Conservation (phyloP, 164 flowering plant genomes). For the Buxus sempervirens region DNA sequence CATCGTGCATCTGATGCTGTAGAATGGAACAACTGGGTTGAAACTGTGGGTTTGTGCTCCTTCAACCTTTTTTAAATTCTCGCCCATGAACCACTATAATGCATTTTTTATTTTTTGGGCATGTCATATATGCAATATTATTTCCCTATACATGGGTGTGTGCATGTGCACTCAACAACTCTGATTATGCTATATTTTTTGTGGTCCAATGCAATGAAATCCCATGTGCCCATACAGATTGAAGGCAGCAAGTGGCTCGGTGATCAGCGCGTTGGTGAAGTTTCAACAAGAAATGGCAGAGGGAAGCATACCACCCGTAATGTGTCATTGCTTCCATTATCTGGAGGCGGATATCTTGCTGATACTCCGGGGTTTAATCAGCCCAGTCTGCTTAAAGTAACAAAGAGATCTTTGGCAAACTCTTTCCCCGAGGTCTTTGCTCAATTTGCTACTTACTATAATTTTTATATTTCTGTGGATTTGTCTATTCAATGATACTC, state of each 20-base stretch:
- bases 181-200: no score
- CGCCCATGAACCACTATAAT: neutral
- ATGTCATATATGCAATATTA: no score
- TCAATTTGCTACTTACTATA: neutral
- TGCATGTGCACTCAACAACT: no score
- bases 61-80: neutral
- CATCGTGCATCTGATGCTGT: slow-evolving; percentile 18
- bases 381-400: slow-evolving; percentile 88
- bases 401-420: slow-evolving; percentile 69
- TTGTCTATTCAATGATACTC: neutral
- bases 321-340: slow-evolving; percentile 83
- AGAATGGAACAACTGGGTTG: slow-evolving; percentile 50
- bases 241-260: slow-evolving; percentile 81
- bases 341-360: slow-evolving; percentile 85
- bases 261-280: slow-evolving; percentile 96
- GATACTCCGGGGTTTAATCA: slow-evolving; percentile 98
- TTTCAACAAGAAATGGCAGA: slow-evolving; percentile 81
- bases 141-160: neutral
- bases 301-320: slow-evolving; percentile 96
- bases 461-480: slow-evolving; percentile 2
- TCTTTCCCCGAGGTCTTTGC: slow-evolving; percentile 83
- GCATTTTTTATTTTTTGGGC: neutral
- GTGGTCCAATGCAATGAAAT: neutral
- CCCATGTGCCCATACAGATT: slow-evolving; percentile 35
- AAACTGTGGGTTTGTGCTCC: slow-evolving; percentile 43